A percentile compares a stretch with the other conserved stretches of the same genome.
Evolutionary conservation across 495 filamentous ascomycete species (phyloP).

Genomic region (Xylaria sp.): DNA sequence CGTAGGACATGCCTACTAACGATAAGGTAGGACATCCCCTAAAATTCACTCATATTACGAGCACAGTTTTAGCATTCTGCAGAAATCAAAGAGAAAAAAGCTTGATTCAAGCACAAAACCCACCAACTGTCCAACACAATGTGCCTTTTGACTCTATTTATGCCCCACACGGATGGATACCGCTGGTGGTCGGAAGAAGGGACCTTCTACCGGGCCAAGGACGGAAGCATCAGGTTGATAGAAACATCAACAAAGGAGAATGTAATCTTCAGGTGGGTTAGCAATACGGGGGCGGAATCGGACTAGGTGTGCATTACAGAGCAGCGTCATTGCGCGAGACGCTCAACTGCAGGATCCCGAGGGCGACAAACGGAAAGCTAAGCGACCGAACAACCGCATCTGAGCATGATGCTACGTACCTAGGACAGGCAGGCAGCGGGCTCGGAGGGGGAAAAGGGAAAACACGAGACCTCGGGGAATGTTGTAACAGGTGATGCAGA

Average conservation of each 20-base stretch:
- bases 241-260: background rate
- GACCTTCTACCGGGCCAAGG: background rate
- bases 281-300: background rate
- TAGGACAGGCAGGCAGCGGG: background rate
- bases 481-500: conserved; percentile 19
- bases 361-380: conserved; percentile 10
- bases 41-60: conserved; percentile 11
- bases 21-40: background rate
- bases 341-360: conserved; percentile 1
- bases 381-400: background rate
- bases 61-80: conserved; percentile 22
- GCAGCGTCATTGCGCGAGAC: background rate
- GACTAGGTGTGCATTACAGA: background rate
- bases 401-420: background rate
- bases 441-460: background rate
- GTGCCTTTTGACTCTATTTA: background rate
- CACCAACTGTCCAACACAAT: background rate
- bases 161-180: too few species aligned
- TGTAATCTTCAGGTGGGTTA: background rate
- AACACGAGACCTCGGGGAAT: conserved; percentile 17
- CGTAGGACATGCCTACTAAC: background rate
- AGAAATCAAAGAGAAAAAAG: conserved; percentile 23
- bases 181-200: background rate
- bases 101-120: conserved; percentile 24
- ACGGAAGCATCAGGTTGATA: background rate